Conservation (phyloP, 257 asterid genomes). For the Solanum pinnatisectum region DNA sequence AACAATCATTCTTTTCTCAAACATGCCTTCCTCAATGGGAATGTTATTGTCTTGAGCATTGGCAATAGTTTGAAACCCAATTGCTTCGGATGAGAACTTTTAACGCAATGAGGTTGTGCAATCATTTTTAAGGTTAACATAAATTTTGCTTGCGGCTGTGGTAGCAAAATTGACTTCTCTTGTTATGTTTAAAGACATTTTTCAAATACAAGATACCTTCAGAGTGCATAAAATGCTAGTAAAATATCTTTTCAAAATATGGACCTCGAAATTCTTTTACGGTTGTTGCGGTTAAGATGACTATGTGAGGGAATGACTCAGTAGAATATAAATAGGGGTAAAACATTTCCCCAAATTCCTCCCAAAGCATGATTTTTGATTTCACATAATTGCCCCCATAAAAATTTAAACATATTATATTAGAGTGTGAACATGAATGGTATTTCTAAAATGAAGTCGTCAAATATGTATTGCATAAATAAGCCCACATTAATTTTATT, state of each 20-base stretch:
- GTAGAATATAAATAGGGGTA: background rate
- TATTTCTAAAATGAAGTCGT: too few relatives aligned
- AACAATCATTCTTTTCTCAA: background rate
- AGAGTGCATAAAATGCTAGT: too few relatives aligned
- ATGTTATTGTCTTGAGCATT: background rate
- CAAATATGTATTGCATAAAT: too few relatives aligned
- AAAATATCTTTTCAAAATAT: background rate
- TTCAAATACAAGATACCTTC: background rate
- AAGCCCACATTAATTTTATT: too few relatives aligned
- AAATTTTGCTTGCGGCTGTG: background rate
- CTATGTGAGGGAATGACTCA: background rate
- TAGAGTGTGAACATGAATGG: background rate
- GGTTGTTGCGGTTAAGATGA: background rate
- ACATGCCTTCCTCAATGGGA: background rate
- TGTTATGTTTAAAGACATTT: background rate
- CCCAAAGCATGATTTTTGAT: background rate
- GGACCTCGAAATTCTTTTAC: background rate
- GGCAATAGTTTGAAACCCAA: background rate
- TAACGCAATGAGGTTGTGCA: background rate
- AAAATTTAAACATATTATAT: background rate
- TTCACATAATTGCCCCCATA: background rate
- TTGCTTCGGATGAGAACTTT: background rate
- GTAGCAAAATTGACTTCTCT: background rate
- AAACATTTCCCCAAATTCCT: background rate
- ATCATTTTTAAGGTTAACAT: background rate